Conservation (phyloP, 306 rosid genomes). For the Rosa lucieae region DNA sequence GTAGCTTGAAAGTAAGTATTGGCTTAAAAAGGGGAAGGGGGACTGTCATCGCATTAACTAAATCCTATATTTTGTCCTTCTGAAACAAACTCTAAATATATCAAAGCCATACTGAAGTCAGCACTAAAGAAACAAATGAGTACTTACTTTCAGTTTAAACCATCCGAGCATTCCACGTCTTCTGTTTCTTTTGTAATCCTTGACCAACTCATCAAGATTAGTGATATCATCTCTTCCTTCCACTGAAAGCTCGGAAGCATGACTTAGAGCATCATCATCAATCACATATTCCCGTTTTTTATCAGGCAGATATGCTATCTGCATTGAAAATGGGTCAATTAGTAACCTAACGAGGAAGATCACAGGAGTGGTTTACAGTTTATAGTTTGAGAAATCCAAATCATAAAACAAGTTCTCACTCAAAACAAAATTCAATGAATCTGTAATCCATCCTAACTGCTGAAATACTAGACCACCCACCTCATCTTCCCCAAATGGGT, state of each 20-base stretch:
- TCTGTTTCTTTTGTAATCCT: conserved; percentile 62
- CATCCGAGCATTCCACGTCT: conserved; percentile 83
- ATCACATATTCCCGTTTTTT: conserved; percentile 59
- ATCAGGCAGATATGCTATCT: conserved; percentile 88
- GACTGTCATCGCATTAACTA: not conserved
- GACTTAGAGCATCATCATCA: conserved; percentile 67
- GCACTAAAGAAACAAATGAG: conserved; percentile 11
- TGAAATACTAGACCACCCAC: conserved; percentile 36
- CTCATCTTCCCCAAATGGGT: conserved; percentile 88
- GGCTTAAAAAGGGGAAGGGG: not conserved
- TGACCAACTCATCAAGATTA: conserved; percentile 70
- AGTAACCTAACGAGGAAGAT: not conserved
- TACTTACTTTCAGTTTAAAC: conserved; percentile 70
- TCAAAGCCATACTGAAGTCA: conserved; percentile 21
- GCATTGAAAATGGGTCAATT: conserved; percentile 38
- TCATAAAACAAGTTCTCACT: conserved; percentile 1
- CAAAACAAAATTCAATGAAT: conserved; percentile 16
- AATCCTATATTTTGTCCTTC: not conserved
- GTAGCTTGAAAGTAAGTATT: conserved; percentile 4
- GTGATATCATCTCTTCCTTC: conserved; percentile 58
- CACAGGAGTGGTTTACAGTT: conserved; percentile 10
- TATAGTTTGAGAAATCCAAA: conserved; percentile 1
- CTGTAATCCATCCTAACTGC: conserved; percentile 4
- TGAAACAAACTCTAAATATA: not conserved
- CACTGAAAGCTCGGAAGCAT: conserved; percentile 56